These are phyloP conservation scores for Agapanthus africanus DNA, from an alignment of 106 monocot species.

Conservation along the genomic window DNA sequence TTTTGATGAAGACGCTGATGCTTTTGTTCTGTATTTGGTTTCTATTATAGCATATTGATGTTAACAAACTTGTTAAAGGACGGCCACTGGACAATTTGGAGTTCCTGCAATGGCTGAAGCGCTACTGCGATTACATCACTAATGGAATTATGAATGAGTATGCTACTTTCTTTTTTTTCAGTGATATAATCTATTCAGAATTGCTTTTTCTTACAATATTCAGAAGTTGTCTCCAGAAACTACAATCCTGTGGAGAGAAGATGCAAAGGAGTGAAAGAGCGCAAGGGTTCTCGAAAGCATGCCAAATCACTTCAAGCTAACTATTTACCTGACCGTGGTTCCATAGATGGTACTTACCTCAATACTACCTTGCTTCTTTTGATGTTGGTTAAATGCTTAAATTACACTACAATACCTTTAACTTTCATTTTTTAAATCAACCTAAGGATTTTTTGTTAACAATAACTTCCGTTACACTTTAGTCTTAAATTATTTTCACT, in stretches of 20 bases:
- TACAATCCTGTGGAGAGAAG: constrained; percentile 88
- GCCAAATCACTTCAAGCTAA: constrained; percentile 66
- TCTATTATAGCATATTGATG: constrained; percentile 50
- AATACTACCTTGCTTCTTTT: background rate
- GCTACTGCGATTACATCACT: constrained; percentile 69
- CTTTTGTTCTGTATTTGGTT: constrained; percentile 1
- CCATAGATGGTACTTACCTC: constrained; percentile 24
- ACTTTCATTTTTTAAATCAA: no score
- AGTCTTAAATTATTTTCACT: no score
- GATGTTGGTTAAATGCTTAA: no score
- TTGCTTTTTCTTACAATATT: background rate
- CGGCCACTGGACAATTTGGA: constrained; percentile 75
- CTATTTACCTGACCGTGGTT: constrained; percentile 22
- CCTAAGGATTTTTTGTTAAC: no score
- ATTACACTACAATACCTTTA: no score
- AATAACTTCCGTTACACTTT: no score
- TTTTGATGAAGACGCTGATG: background rate
- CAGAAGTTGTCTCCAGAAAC: constrained; percentile 35
- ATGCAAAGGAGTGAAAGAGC: constrained; percentile 69
- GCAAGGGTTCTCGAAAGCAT: constrained; percentile 27
- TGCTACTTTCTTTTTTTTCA: constrained; percentile 7
- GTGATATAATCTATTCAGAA: background rate
- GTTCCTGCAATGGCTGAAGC: constrained; percentile 79
- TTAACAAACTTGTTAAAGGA: constrained; percentile 76
- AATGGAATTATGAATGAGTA: constrained; percentile 89